These are phyloP conservation scores for Aspergillus sclerotiicarbonarius DNA, from an alignment of 495 filamentous ascomycete species.

Conservation along the genomic window DNA sequence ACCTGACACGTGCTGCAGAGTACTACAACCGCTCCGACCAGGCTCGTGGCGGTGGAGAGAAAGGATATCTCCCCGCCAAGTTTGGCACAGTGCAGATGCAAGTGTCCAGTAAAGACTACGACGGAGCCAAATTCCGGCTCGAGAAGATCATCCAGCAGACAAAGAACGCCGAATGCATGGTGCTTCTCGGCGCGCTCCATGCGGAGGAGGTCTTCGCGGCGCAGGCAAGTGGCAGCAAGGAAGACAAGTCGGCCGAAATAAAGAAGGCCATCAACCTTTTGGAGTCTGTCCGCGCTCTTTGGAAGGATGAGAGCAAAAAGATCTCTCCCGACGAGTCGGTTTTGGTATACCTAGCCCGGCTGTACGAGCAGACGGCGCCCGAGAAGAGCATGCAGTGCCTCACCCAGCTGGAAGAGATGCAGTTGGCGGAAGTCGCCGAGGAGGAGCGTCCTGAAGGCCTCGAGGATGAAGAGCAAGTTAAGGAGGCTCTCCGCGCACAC, in stretches of 20 bases:
- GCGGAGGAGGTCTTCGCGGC: constrained; percentile 90
- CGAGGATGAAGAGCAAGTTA: constrained; percentile 58
- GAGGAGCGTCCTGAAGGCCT: constrained; percentile 66
- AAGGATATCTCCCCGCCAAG: constrained; percentile 87
- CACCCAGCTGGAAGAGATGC: constrained; percentile 82
- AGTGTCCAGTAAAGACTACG: constrained; percentile 76
- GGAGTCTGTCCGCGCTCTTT: constrained; percentile 79
- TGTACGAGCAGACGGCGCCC: constrained; percentile 81
- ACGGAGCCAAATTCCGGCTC: constrained; percentile 87
- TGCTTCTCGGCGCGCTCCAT: constrained; percentile 80
- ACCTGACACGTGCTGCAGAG: constrained; percentile 67
- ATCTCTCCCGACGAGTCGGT: constrained; percentile 77
- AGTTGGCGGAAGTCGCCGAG: constrained; percentile 68
- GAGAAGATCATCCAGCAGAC: constrained; percentile 88
- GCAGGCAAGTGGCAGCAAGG: constrained; percentile 68
- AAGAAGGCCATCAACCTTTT: constrained; percentile 81
- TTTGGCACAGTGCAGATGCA: constrained; percentile 88
- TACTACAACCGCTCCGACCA: constrained; percentile 87
- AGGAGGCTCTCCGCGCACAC: constrained; percentile 62
- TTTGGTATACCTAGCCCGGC: constrained; percentile 84
- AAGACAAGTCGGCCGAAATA: constrained; percentile 78
- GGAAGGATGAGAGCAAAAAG: constrained; percentile 88
- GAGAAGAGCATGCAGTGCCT: constrained; percentile 91
- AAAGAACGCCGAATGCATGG: constrained; percentile 88
- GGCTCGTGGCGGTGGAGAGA: constrained; percentile 81